Evolutionary conservation across 2,329 filamentous ascomycete genomes (phyloP).

Genomic region (Sporothrix phasma): DNA sequence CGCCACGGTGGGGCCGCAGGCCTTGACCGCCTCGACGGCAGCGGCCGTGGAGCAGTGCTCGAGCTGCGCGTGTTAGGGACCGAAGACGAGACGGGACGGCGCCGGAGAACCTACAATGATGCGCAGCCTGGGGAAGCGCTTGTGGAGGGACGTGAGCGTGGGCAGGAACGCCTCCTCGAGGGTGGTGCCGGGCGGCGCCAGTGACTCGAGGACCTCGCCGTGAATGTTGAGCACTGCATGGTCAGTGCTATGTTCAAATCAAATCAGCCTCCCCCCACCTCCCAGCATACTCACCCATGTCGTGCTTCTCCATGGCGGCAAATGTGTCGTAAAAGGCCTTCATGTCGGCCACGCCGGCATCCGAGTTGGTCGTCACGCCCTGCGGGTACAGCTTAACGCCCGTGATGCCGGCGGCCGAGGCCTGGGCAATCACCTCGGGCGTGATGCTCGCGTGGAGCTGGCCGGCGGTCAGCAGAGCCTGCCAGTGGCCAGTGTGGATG

Average conservation of each 20-base stretch:
- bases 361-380: conserved; percentile 55
- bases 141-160: conserved; percentile 62
- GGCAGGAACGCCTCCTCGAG: conserved; percentile 68
- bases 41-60: conserved; percentile 81
- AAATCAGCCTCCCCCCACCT: too few species aligned
- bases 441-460: conserved; percentile 49
- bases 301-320: conserved; percentile 75
- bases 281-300: conserved; percentile 35
- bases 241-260: too few species aligned
- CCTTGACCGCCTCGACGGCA: conserved; percentile 65
- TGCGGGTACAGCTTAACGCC: conserved; percentile 61
- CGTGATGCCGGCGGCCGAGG: conserved; percentile 57
- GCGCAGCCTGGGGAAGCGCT: conserved; percentile 60
- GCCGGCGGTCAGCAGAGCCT: conserved; percentile 15
- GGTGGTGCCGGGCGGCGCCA: conserved; percentile 29
- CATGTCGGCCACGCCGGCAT: conserved; percentile 59
- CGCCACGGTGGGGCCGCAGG: conserved; percentile 67
- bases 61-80: conserved; percentile 8
- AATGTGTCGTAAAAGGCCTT: conserved; percentile 70
- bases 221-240: conserved; percentile 58
- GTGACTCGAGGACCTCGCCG: conserved; percentile 53
- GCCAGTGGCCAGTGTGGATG: too few species aligned
- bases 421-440: conserved; percentile 60
- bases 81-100: neutral
- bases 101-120: conserved; percentile 34